Percentiles rank a stretch among this genome's conserved stretches.
phyloP scores from a whole-genome alignment of 306 rosid species.

The Glycine tomentella region DNA sequence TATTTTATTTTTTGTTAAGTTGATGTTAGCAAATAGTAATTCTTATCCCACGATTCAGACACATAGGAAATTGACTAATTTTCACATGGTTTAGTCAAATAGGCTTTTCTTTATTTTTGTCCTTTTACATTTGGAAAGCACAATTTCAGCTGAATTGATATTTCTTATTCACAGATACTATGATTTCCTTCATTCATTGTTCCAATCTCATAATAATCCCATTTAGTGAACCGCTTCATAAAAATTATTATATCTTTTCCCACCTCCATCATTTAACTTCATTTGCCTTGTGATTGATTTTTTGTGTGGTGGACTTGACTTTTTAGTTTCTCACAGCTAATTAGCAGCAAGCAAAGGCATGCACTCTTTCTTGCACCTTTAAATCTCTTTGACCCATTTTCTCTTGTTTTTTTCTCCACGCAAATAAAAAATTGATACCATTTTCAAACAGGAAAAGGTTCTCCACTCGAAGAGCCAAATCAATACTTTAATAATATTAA shows the following conservation, averaged over 20 bases:
- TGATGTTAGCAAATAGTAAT: too few relatives aligned
- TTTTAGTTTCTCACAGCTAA: too few relatives aligned
- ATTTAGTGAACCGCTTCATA: too few relatives aligned
- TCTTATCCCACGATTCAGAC: too few relatives aligned
- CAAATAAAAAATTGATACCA: background rate
- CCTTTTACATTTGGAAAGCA: background rate
- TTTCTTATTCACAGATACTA: background rate
- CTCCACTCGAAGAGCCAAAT: background rate
- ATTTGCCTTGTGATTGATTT: background rate
- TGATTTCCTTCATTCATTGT: background rate
- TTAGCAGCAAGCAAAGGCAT: too few relatives aligned
- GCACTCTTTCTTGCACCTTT: background rate
- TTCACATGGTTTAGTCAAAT: constrained; percentile 26
- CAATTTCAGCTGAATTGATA: background rate
- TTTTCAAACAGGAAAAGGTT: background rate
- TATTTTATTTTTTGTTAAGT: too few relatives aligned
- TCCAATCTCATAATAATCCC: background rate
- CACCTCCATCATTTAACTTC: background rate
- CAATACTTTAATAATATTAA: constrained; percentile 26
- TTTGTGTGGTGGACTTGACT: background rate
- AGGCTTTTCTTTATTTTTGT: background rate
- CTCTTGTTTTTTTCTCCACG: background rate
- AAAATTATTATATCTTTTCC: background rate
- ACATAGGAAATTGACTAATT: background rate
- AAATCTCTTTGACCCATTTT: background rate